A percentile compares a stretch with the other conserved stretches of the same genome.
Evolutionary conservation across 306 rosid genomes (phyloP).

Genomic region (Cicer cuneatum): DNA sequence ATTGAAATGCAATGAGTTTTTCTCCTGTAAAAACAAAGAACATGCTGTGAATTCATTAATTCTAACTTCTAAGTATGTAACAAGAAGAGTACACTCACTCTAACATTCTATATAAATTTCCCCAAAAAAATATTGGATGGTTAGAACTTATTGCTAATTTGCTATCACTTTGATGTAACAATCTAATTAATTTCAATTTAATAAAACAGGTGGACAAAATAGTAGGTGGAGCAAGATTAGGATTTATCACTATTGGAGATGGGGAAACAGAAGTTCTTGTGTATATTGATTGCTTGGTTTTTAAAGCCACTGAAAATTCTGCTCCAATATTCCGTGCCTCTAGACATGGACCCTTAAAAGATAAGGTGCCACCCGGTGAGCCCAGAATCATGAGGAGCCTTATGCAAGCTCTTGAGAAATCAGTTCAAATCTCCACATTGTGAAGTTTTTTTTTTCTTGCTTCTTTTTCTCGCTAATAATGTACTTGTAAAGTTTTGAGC

Average conservation of each 20-base stretch:
- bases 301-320: constrained; percentile 57
- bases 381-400: constrained; percentile 95
- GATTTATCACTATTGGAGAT: constrained; percentile 80
- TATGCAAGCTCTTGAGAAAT: constrained; percentile 75
- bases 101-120: too few species aligned
- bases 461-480: not conserved
- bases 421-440: constrained; percentile 74
- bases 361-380: constrained; percentile 81
- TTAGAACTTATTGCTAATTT: not conserved
- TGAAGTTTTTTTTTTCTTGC: constrained; percentile 43
- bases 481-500: constrained; percentile 12
- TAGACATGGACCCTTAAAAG: constrained; percentile 77
- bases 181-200: constrained; percentile 6
- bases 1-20: too few species aligned
- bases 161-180: not conserved
- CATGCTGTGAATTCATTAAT: too few species aligned
- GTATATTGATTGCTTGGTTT: constrained; percentile 86
- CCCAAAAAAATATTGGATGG: not conserved
- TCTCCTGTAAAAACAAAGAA: too few species aligned
- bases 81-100: too few species aligned
- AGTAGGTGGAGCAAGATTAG: constrained; percentile 82
- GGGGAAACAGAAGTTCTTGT: constrained; percentile 82
- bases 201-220: constrained; percentile 82
- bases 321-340: constrained; percentile 83
- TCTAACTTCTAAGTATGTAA: too few species aligned